Conservation (phyloP, 2,329 filamentous ascomycete species). For the Nemania abortiva region DNA sequence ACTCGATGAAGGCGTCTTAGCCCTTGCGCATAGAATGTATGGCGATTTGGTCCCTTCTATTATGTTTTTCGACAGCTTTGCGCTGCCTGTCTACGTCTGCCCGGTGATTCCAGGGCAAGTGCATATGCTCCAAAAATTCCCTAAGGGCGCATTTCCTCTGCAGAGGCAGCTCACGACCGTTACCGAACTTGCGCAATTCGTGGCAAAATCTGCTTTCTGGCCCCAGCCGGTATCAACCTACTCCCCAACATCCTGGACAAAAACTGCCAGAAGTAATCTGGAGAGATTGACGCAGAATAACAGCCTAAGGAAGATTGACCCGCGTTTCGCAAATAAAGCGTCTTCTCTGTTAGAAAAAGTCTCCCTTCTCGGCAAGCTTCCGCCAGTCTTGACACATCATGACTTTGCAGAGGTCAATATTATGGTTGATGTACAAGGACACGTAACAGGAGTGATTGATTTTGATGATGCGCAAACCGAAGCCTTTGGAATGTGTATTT, state of each 20-base stretch:
- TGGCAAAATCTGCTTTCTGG: no score
- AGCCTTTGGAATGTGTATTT: conserved; percentile 19
- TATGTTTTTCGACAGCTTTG: not conserved
- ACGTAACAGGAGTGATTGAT: conserved; percentile 18
- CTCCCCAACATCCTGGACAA: conserved; percentile 11
- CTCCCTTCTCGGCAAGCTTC: conserved; percentile 16
- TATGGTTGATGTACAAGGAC: conserved; percentile 10
- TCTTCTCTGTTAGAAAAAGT: conserved; percentile 10
- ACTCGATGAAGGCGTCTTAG: conserved; percentile 15
- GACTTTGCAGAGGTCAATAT: conserved; percentile 16
- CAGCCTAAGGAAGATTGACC: conserved; percentile 13
- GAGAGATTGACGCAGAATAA: conserved; percentile 14
- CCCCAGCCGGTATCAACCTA: not conserved
- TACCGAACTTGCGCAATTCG: not conserved
- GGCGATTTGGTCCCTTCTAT: conserved; percentile 19
- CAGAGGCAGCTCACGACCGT: conserved; percentile 11
- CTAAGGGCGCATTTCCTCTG: conserved; percentile 11
- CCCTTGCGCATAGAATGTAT: conserved; percentile 16
- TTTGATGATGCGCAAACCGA: conserved; percentile 19
- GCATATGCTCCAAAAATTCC: conserved; percentile 17
- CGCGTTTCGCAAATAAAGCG: conserved; percentile 15
- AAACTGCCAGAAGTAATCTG: conserved; percentile 15
- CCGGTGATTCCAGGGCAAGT: conserved; percentile 12
- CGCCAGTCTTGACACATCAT: conserved; percentile 13
- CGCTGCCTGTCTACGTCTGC: conserved; percentile 11